Evolutionary conservation across 148 eudicot species (phyloP), one percentile per base, ranked within the genome.

Genomic region (Amaranthus hypochondriacus): DNA sequence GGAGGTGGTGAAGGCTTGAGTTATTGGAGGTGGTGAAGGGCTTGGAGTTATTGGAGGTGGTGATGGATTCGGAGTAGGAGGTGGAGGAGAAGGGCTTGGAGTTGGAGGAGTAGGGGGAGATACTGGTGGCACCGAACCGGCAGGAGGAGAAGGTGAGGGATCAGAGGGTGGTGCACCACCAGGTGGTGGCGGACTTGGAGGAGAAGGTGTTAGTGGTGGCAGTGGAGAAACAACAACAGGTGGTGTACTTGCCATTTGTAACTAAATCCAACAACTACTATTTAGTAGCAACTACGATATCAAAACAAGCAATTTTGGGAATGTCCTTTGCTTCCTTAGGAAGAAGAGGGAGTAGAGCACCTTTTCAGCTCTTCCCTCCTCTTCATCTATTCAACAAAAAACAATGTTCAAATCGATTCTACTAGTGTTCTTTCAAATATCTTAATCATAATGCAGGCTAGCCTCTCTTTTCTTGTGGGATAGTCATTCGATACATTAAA

Each of bases 61-160:
- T n/a, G n/a, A n/a, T n/a, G n/a, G n/a, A n/a, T n/a, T n/a, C n/a
- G n/a, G n/a, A n/a, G n/a, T n/a, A n/a, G n/a, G n/a, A n/a, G n/a
- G n/a, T n/a, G 75, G 73, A 0, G 74, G 74, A 6, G 74, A 13
- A 9, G 79, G 70, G 56, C n/a, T 21, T 3, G 55, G 64, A 73
- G 69, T 0, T 8, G 69, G 55, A 48, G 42, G 11, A 14, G 5
- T n/a, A 9, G n/a, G 46, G 11, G 49, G 39, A 28, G 39, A 28
- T 28, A 28, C 56, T 14, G 73, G 68, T 14, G 87, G 70, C 2
- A 75, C 54, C 0, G 83, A 56, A 4, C 68, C 70, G 0, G 66
- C 62, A 6, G 74, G 39, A 18, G 82, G 74, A 42, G 2, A 7
- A 9, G 54, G 56, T 73, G 55, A 10, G 0, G 68, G 65, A 13